These are phyloP conservation scores for Didymella keratinophila DNA, from an alignment of 2,329 filamentous ascomycete species.

Conservation along the genomic window DNA sequence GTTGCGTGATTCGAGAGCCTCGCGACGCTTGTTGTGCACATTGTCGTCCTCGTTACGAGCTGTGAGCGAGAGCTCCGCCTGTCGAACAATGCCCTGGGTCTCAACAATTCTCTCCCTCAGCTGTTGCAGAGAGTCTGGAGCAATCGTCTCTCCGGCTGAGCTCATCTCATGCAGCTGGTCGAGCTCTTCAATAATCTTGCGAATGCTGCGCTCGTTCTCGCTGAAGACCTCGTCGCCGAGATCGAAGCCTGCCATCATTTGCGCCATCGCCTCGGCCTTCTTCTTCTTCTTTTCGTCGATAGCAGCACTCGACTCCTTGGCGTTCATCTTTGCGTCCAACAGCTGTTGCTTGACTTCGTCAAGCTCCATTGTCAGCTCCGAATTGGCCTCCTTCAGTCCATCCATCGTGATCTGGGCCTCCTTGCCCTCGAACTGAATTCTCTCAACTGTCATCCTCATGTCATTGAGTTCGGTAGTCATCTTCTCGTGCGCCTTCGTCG, in stretches of 20 bases:
- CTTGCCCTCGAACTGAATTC: constrained; percentile 93
- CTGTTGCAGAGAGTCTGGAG: constrained; percentile 80
- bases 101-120: constrained; percentile 82
- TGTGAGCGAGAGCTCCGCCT: constrained; percentile 87
- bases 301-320: constrained; percentile 88
- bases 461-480: constrained; percentile 88
- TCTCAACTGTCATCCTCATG: constrained; percentile 95
- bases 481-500: constrained; percentile 89
- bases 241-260: constrained; percentile 99
- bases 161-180: constrained; percentile 80
- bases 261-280: constrained; percentile 98
- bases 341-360: constrained; percentile 97
- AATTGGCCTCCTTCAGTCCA: constrained; percentile 92
- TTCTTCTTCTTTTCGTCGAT: constrained; percentile 98
- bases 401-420: constrained; percentile 98
- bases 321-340: constrained; percentile 93
- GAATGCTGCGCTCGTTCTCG: constrained; percentile 86
- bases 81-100: constrained; percentile 89
- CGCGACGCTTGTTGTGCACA: constrained; percentile 69
- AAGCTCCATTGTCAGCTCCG: constrained; percentile 87
- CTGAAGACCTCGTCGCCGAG: constrained; percentile 92
- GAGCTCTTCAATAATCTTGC: constrained; percentile 82
- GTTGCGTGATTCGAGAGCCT: constrained; percentile 80
- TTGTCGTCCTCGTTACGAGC: constrained; percentile 70
- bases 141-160: constrained; percentile 77